Conservation (phyloP, 2,329 filamentous ascomycete genomes). For the Catunica adiposa region DNA sequence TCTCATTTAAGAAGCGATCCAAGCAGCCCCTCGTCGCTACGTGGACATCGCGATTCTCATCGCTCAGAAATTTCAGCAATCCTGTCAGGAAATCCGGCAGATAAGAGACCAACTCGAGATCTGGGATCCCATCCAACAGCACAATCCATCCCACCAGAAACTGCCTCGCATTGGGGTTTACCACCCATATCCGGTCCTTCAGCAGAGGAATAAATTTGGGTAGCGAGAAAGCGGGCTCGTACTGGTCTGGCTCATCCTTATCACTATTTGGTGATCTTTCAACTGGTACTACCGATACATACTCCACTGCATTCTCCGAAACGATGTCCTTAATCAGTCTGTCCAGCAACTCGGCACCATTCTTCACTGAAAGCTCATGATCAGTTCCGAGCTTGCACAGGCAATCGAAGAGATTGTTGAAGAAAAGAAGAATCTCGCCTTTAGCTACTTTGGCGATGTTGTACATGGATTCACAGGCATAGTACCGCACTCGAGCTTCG, state of each 20-base stretch:
- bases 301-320: conserved; percentile 83
- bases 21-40: conserved; percentile 77
- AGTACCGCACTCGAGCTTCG: conserved; percentile 92
- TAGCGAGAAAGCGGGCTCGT: conserved; percentile 63
- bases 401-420: conserved; percentile 96
- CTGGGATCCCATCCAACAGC: conserved; percentile 85
- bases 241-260: conserved; percentile 29
- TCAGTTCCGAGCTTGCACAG: conserved; percentile 93
- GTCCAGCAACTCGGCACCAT: conserved; percentile 88
- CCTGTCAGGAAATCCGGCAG: conserved; percentile 83
- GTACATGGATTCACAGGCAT: conserved; percentile 99
- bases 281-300: conserved; percentile 71
- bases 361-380: conserved; percentile 92
- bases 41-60: conserved; percentile 85
- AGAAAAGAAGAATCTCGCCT: conserved; percentile 90
- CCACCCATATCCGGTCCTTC: conserved; percentile 82
- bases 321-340: conserved; percentile 93
- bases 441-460: conserved; percentile 99
- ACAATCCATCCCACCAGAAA: conserved; percentile 96
- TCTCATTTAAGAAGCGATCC: conserved; percentile 81
- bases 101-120: conserved; percentile 84
- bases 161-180: conserved; percentile 86
- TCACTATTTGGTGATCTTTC: conserved; percentile 29
- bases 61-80: conserved; percentile 78
- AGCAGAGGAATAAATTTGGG: conserved; percentile 81